Evolutionary conservation across 129 eudicot species (phyloP), one percentile per base, ranked within the genome.

Genomic region (Flaveria ramosissima): DNA sequence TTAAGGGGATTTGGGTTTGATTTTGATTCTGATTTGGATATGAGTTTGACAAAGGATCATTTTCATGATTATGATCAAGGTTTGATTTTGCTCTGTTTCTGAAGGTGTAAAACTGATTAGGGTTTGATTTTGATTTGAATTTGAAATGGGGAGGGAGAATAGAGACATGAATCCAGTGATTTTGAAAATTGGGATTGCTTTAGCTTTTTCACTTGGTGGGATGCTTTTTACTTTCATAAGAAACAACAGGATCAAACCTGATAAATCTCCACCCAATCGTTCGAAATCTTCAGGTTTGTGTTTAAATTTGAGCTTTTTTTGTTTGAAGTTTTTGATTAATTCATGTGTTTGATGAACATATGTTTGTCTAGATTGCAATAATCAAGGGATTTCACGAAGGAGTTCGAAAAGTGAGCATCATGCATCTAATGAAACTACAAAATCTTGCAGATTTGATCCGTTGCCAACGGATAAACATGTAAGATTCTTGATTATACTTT

Each of bases 181-280:
- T 69, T 51, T 93, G 52, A 90, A 85, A 81, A 77, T 88, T 80
- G 98, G 97, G 78, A 86, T 84, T 12, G 91, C 88, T 81, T 73
- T 91, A 57, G 93, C 85, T 4, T 5, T 90, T 68, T 87, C 97
- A 43, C 77, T 90, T 64, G 97, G 97, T 77, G 97, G 96, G 23
- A 71, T 90, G 84, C 68, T 93, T 27, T 88, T 55, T 79, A 55
- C 62, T 55, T 55, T 9, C 9, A 55, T 55, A 19, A 55, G 62
- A 55, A 55, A 13, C 67, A 61, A 12, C 17, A 61, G 41, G 41
- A 61, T 13, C 67, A 61, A 60, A 60, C 66, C 66, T 8, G 2
- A 15, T 59, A 4, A 20, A 23, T 23, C 59, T 52, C 2, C 59
- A 52, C 6, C 59, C 0, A 6, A 19, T 6, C 26, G 0, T 55